These are phyloP conservation scores for Lactarius indigo DNA, from an alignment of 768 basidiomycete species.

Conservation along the genomic window DNA sequence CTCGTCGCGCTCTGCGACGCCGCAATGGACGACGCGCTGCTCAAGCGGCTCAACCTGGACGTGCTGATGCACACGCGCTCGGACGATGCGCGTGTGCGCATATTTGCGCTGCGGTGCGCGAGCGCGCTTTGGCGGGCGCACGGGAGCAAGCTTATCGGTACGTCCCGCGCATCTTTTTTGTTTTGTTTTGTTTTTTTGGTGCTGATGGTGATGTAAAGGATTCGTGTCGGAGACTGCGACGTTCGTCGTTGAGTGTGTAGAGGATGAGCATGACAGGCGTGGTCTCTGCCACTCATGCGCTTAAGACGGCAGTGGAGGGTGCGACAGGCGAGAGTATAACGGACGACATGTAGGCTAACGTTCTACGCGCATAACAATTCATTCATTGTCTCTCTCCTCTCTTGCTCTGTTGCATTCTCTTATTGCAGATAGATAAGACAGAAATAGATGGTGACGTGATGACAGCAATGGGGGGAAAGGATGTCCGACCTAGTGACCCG, in stretches of 20 bases:
- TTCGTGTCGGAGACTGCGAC: slow-evolving; percentile 78
- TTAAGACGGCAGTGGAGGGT: slow-evolving; percentile 70
- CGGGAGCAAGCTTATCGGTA: slow-evolving; percentile 72
- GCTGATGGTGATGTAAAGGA: slow-evolving; percentile 39
- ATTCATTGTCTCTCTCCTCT: not conserved
- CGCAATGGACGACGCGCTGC: slow-evolving; percentile 51
- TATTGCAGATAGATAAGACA: slow-evolving; percentile 3
- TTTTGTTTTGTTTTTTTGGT: not conserved
- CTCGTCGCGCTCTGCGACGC: slow-evolving; percentile 55
- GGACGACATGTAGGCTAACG: slow-evolving; percentile 7
- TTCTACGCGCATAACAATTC: not conserved
- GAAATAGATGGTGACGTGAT: slow-evolving; percentile 18
- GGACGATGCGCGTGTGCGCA: slow-evolving; percentile 65
- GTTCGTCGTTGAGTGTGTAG: slow-evolving; percentile 82
- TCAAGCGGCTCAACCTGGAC: slow-evolving; percentile 79
- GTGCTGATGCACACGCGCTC: slow-evolving; percentile 88
- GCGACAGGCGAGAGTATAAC: slow-evolving; percentile 47
- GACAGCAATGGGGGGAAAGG: slow-evolving; percentile 7
- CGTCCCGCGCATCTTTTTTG: slow-evolving; percentile 27
- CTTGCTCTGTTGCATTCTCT: not conserved
- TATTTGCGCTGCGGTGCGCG: slow-evolving; percentile 66
- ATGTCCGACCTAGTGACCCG: not conserved
- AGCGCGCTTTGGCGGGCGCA: slow-evolving; percentile 74
- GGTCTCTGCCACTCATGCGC: slow-evolving; percentile 59
- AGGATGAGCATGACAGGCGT: slow-evolving; percentile 88